Base-by-base conservation (phyloP, 768 basidiomycete species). In the Galerina marginata region DNA sequence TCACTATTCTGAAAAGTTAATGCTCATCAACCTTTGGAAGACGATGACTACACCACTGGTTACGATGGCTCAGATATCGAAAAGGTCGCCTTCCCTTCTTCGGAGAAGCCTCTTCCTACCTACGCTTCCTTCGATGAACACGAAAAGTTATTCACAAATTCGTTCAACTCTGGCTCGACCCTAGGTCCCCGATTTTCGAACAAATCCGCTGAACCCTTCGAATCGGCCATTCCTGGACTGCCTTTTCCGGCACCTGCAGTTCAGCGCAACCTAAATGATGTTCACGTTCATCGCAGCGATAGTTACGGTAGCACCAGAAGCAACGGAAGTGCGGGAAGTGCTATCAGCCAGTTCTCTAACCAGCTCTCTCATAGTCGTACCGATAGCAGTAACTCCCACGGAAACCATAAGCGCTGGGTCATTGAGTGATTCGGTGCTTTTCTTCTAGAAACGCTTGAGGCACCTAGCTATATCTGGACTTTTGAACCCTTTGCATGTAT, bases 41-140 rank as follows among this genome's bases (percentile, higher is more conserved):
- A 65, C 11, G 62, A 59, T 45, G 69, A 73, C 38, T 71, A 69
- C 49, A 54, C 56, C 3, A 49, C 66, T 4, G 62, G 67, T 38
- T 67, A 72, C 52, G 78, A 77, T 42, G 78, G 78, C 60, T 82
- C 74, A 3, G 78, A 83, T 56, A 65, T 74, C 1, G 84, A 86
- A 71, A 91, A 91, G 71, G 78, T 87, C 47, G 77, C 78, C n/a
- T 90, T 89, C 75, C 87, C 88, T 0, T 79, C 83, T 3, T 77
- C 75, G 51, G 80, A 83, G 52, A 72, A 76, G 53, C 79, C 81
- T 10, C 73, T 87, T 58, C 86, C 86, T 5, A 86, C 87, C 1
- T 89, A 81, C 72, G 79, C 84, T 54, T 72, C 72, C 14, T 65
- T 72, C 50, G 78, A 77, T 59, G 71, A 74, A 71, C 75, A 79